A percentile compares a stretch with the other conserved stretches of the same genome.
Conservation (phyloP, 2,329 filamentous ascomycete genomes). For the Orbilia quercus region DNA sequence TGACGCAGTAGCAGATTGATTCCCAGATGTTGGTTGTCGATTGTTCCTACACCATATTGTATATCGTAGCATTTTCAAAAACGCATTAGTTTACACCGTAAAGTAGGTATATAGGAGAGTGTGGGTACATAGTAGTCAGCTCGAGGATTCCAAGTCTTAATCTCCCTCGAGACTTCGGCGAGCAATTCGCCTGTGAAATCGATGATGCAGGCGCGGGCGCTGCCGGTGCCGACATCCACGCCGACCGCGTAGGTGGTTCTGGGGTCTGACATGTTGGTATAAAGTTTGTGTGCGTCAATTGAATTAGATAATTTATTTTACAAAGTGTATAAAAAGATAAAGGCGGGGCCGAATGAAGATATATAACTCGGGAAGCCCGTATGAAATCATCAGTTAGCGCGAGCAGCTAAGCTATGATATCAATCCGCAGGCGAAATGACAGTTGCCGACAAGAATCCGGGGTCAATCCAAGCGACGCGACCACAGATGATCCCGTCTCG, state of each 20-base stretch:
- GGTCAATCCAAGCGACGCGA: conserved; percentile 17
- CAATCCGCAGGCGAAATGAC: conserved; percentile 16
- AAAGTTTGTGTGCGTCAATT: background rate
- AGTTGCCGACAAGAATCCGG: conserved; percentile 15
- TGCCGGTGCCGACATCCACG: conserved; percentile 96
- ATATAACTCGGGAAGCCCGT: too few species aligned
- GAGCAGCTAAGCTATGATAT: conserved; percentile 29
- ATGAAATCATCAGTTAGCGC: background rate
- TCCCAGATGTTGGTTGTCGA: conserved; percentile 97
- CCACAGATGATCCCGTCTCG: conserved; percentile 32
- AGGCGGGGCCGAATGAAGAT: too few species aligned
- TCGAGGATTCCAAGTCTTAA: conserved; percentile 66
- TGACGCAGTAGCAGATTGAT: conserved; percentile 89
- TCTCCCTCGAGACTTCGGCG: conserved; percentile 66
- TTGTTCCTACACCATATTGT: conserved; percentile 79
- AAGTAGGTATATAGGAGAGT: too few species aligned
- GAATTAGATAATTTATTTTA: too few species aligned
- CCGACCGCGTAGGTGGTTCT: conserved; percentile 68
- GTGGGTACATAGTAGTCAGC: conserved; percentile 70
- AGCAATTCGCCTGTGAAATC: conserved; percentile 90
- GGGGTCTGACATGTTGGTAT: conserved; percentile 38
- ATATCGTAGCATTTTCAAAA: conserved; percentile 57
- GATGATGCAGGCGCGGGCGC: conserved; percentile 94
- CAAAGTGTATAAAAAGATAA: too few species aligned
- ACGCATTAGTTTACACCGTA: background rate